phyloP scores from a whole-genome alignment of 1,284 basidiomycete species.

The Phellinidium pouzarii region DNA sequence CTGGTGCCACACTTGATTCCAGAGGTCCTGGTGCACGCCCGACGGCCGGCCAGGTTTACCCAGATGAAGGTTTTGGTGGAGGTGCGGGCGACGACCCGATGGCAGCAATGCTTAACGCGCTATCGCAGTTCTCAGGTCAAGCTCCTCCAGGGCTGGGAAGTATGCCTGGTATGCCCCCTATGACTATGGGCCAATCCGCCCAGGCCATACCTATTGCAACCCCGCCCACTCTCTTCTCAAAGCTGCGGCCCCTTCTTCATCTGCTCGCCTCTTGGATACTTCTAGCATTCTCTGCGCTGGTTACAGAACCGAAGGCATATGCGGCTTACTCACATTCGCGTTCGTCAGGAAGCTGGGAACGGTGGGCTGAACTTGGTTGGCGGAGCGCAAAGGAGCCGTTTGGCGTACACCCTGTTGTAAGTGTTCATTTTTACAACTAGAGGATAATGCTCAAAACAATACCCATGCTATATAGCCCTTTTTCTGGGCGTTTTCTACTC shows the following conservation, averaged over 20 bases:
- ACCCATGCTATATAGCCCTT: conserved; percentile 51
- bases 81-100: conserved; percentile 17
- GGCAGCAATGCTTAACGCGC: conserved; percentile 19
- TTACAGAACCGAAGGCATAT: conserved; percentile 48
- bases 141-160: conserved; percentile 12
- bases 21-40: neutral
- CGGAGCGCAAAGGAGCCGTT: conserved; percentile 27
- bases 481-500: conserved; percentile 70
- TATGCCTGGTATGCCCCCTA: conserved; percentile 16
- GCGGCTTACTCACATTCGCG: conserved; percentile 25
- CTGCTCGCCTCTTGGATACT: conserved; percentile 54
- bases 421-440: conserved; percentile 23
- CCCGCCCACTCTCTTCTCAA: conserved; percentile 44
- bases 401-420: conserved; percentile 51
- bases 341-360: conserved; percentile 33
- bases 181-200: conserved; percentile 20
- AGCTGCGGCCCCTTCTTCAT: conserved; percentile 58
- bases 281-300: conserved; percentile 61
- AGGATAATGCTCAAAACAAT: conserved; percentile 6
- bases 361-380: conserved; percentile 50
- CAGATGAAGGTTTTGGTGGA: neutral
- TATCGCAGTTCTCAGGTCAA: conserved; percentile 16
- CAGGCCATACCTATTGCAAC: conserved; percentile 18
- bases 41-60: neutral
- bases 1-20: conserved; percentile 16